Evolutionary conservation across 495 filamentous ascomycete species (phyloP).

Genomic region (Penicillium steckii): DNA sequence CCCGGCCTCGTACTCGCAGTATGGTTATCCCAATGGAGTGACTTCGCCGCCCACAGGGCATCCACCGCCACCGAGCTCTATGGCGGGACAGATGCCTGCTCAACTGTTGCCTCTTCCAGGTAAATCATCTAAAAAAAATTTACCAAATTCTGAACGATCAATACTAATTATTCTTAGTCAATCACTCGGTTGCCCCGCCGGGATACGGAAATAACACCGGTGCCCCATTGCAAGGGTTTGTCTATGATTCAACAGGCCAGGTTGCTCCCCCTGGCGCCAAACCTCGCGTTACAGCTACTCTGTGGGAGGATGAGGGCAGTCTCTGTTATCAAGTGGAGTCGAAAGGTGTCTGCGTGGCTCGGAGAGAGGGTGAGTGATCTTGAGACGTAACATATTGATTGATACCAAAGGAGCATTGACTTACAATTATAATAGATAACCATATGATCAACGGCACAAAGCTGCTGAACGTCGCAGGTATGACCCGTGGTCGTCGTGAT

Average conservation of each 20-base stretch:
- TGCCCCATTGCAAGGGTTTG: conserved; percentile 50
- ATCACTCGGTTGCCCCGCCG: conserved; percentile 43
- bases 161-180: conserved; percentile 3
- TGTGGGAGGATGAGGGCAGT: conserved; percentile 98
- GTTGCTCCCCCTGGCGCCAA: conserved; percentile 94
- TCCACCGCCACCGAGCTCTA: conserved; percentile 66
- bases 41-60: conserved; percentile 70
- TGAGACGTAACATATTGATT: neutral
- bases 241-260: conserved; percentile 88
- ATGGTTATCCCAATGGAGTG: conserved; percentile 71
- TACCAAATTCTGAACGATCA: no score
- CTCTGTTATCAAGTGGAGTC: conserved; percentile 98
- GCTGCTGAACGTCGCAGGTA: conserved; percentile 92
- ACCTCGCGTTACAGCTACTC: conserved; percentile 92
- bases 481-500: conserved; percentile 94
- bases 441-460: conserved; percentile 99
- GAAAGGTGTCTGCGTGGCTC: conserved; percentile 91
- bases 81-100: conserved; percentile 53
- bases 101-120: conserved; percentile 70
- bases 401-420: no score
- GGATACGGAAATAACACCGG: conserved; percentile 51
- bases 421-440: conserved; percentile 63
- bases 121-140: conserved; percentile 25
- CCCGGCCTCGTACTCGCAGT: conserved; percentile 65
- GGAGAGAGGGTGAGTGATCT: conserved; percentile 79